Percentiles rank a stretch among this genome's conserved stretches.
These are phyloP conservation scores for Epichloe bromicola DNA, from an alignment of 2,329 filamentous ascomycete genomes.

Conservation along the genomic window DNA sequence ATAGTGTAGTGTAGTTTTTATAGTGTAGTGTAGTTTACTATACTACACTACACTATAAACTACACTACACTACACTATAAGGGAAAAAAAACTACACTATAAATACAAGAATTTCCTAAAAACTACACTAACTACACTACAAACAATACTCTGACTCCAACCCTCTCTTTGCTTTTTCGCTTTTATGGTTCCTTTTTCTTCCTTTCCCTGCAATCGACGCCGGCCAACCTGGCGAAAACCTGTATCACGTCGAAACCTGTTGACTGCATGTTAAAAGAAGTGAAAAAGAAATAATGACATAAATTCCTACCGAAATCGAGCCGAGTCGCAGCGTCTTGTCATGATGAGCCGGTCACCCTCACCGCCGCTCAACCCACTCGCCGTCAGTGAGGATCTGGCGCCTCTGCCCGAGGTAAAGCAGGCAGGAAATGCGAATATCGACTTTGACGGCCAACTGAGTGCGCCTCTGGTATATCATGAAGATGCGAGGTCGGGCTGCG, in stretches of 20 bases:
- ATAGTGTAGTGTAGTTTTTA: no score
- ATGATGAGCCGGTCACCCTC: conserved; percentile 26
- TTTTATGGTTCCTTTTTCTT: neutral
- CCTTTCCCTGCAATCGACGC: neutral
- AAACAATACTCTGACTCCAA: no score
- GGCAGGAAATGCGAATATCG: conserved; percentile 36
- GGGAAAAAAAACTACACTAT: no score
- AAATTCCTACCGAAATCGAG: neutral
- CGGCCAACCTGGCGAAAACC: neutral
- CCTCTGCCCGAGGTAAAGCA: conserved; percentile 47
- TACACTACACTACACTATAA: no score
- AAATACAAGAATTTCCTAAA: no score
- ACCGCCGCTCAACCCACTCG: conserved; percentile 36
- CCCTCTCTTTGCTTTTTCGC: neutral
- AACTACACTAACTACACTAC: no score
- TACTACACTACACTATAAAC: no score
- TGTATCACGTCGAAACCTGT: conserved; percentile 7
- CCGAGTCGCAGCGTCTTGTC: neutral
- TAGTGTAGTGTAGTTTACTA: no score
- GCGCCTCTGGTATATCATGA: conserved; percentile 66
- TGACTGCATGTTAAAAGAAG: conserved; percentile 16
- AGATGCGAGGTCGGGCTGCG: conserved; percentile 77
- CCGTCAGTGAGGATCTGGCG: conserved; percentile 41
- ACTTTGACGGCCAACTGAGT: conserved; percentile 63
- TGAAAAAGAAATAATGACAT: neutral